Percentiles rank a stretch among this genome's conserved stretches.
phyloP scores from a whole-genome alignment of 2,329 filamentous ascomycete species.

The Venturia aucupariae region DNA sequence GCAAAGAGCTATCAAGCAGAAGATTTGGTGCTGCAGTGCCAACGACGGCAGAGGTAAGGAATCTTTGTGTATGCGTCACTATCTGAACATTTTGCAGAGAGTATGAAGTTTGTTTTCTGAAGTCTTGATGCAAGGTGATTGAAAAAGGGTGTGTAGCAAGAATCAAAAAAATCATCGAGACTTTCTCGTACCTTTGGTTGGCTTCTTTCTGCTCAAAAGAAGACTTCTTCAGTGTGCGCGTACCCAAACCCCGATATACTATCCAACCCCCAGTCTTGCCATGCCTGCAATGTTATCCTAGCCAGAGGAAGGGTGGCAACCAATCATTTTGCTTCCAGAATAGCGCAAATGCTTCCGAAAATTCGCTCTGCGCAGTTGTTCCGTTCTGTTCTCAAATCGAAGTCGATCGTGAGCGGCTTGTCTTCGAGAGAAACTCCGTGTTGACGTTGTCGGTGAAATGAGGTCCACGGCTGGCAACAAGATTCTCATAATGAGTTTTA shows the following conservation, averaged over 20 bases:
- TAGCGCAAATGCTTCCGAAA: too few species aligned
- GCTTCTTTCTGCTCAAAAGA: neutral
- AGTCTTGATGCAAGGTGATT: neutral
- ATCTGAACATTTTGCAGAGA: neutral
- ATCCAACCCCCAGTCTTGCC: neutral
- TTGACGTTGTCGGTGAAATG: too few species aligned
- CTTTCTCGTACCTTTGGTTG: neutral
- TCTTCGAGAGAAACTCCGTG: too few species aligned
- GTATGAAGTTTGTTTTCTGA: neutral
- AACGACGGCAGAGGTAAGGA: too few species aligned
- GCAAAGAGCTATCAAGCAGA: neutral
- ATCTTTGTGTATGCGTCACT: neutral
- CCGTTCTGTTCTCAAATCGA: too few species aligned
- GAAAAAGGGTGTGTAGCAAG: neutral
- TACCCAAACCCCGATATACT: neutral
- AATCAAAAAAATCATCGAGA: neutral
- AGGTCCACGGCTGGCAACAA: too few species aligned
- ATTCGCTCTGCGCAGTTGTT: too few species aligned
- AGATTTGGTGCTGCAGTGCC: neutral
- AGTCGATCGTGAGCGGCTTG: too few species aligned
- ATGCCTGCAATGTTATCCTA: neutral
- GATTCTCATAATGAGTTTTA: too few species aligned
- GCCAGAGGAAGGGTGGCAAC: neutral
- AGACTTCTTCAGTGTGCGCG: neutral
- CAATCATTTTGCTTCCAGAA: neutral